A percentile compares a stretch with the other conserved stretches of the same genome.
These are phyloP conservation scores for Sarocladium brachiariae DNA, from an alignment of 2,329 filamentous ascomycete genomes.

Conservation along the genomic window DNA sequence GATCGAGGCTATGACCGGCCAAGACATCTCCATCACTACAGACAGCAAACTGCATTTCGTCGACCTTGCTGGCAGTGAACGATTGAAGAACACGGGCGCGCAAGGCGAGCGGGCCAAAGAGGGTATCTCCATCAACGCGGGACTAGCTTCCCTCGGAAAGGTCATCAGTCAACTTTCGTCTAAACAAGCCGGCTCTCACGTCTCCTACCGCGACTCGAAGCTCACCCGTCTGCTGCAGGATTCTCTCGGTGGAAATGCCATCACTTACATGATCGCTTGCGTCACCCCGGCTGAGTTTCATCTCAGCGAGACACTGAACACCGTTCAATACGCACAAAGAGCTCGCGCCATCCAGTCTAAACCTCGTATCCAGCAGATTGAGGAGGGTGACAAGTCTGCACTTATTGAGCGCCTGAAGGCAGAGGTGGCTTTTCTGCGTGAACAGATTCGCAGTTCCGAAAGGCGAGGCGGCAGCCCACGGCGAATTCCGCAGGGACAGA, in stretches of 20 bases:
- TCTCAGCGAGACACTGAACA: slow-evolving; percentile 94
- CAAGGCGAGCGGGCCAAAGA: slow-evolving; percentile 92
- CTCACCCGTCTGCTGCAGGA: slow-evolving; percentile 92
- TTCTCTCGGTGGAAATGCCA: slow-evolving; percentile 91
- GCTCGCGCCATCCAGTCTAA: slow-evolving; percentile 97
- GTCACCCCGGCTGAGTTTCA: slow-evolving; percentile 97
- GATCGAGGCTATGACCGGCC: slow-evolving; percentile 65
- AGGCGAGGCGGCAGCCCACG: slow-evolving; percentile 46
- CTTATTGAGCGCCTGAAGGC: slow-evolving; percentile 89
- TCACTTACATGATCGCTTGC: slow-evolving; percentile 99
- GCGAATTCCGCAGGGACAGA: slow-evolving; percentile 45
- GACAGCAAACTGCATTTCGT: slow-evolving; percentile 99
- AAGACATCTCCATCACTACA: slow-evolving; percentile 66
- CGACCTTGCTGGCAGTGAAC: slow-evolving; percentile 92
- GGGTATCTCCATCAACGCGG: slow-evolving; percentile 96
- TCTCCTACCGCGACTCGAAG: slow-evolving; percentile 97
- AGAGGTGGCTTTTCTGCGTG: slow-evolving; percentile 86
- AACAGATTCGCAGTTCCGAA: slow-evolving; percentile 86
- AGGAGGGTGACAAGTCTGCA: slow-evolving; percentile 90
- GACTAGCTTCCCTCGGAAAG: slow-evolving; percentile 89
- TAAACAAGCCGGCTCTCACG: slow-evolving; percentile 76
- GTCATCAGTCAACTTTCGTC: slow-evolving; percentile 97
- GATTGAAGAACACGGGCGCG: slow-evolving; percentile 93
- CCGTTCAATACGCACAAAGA: slow-evolving; percentile 92
- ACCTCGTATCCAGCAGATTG: slow-evolving; percentile 87